Base-by-base conservation (phyloP, 2,329 filamentous ascomycete genomes). In the Diaporthe ilicicola region DNA sequence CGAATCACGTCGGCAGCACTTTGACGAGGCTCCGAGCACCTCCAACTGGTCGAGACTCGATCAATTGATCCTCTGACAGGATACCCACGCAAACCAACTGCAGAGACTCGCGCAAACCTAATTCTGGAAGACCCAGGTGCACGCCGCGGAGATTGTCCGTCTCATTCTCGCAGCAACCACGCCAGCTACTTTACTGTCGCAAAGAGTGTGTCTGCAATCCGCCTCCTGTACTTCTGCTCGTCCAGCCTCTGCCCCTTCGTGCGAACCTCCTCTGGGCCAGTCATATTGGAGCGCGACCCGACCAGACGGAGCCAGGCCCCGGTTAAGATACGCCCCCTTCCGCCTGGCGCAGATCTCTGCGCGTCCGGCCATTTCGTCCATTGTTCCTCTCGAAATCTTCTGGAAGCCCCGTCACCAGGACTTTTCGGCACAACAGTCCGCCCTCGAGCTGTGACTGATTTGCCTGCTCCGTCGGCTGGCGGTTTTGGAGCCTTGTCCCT, bases 401-500 rank as follows among this genome's bases (percentile, higher is more conserved):
- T 59, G n/a, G 53, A 68, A 39, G 53, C 8, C 66, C 64, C 50
- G 50, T 65, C 32, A 48, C 48, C 42, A 15, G n/a, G 22, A 29
- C 34, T 51, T 46, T 44, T 56, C 62, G 59, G 65, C 69, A 65
- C 62, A 56, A 42, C 46, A 27, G 27, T 51, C 44, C 67, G 13
- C 42, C 68, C 64, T 68, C 55, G 51, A 50, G 56, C 65, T 56
- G 17, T 39, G 17, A 17, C 51, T 62, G 42, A 54, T 34, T 39
- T 48, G 64, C 61, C 65, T 73, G 65, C 24, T 46, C 37, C 34
- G 54, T 66, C 44, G 59, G 54, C 64, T 71, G 42, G 37, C 44
- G 19, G 44, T 61, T 65, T 64, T 61, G 69, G 69, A 71, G 71
- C 69, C 71, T 73, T 71, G 69, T 73, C 65, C 71, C 65, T 72